Conservation (phyloP, 2,329 filamentous ascomycete genomes). For the Calycina herbarum region DNA sequence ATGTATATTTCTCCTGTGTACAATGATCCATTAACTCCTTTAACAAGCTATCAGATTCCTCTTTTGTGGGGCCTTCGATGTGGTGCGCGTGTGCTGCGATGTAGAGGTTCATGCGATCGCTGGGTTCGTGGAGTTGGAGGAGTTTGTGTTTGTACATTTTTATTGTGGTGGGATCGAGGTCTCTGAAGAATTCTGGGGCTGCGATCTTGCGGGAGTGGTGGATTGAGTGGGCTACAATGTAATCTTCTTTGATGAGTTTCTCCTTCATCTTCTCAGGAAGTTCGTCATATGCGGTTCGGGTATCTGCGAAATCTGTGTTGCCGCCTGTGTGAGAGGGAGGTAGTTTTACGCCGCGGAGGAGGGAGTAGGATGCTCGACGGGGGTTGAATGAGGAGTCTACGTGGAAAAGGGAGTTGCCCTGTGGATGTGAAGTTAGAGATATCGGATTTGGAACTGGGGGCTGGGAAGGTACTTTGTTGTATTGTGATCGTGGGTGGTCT, state of each 20-base stretch:
- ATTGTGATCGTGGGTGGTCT: conserved; percentile 24
- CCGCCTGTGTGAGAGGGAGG: conserved; percentile 50
- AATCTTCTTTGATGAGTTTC: conserved; percentile 42
- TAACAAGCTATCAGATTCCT: conserved; percentile 39
- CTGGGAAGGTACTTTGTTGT: conserved; percentile 37
- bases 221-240: conserved; percentile 51
- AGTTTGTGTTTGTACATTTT: conserved; percentile 45
- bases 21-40: conserved; percentile 48
- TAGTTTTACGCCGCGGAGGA: conserved; percentile 51
- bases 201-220: conserved; percentile 54
- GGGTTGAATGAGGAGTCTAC: conserved; percentile 57
- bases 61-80: conserved; percentile 44
- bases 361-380: conserved; percentile 51
- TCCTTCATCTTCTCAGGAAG: conserved; percentile 38
- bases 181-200: conserved; percentile 48
- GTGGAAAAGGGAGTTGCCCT: conserved; percentile 52
- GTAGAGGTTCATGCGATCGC: conserved; percentile 53
- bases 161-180: conserved; percentile 41
- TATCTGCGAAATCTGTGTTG: conserved; percentile 55
- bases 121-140: conserved; percentile 52
- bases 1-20: conserved; percentile 47
- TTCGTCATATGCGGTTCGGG: conserved; percentile 50
- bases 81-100: conserved; percentile 55
- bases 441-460: conserved; percentile 30
- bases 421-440: background rate